A percentile compares a stretch with the other conserved stretches of the same genome.
phyloP scores from a whole-genome alignment of 2,329 filamentous ascomycete genomes.

The Hypoxylon sp. region DNA sequence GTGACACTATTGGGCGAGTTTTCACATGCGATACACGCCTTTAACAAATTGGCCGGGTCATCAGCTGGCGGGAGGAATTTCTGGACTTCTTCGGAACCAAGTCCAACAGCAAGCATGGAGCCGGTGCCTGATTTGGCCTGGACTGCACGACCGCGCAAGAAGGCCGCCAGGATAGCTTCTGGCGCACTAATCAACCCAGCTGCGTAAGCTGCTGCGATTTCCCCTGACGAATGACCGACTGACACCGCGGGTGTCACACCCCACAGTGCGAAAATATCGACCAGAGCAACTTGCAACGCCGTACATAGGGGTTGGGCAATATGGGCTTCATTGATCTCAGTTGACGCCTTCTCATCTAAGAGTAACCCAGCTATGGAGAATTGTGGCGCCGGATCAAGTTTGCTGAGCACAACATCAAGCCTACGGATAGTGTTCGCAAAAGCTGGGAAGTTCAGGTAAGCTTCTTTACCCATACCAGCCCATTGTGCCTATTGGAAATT shows the following conservation, averaged over 20 bases:
- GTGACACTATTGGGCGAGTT: conserved; percentile 62
- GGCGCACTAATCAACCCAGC: conserved; percentile 44
- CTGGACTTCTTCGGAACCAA: background rate
- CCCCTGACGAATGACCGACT: conserved; percentile 57
- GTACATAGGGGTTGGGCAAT: conserved; percentile 1
- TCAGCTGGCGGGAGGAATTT: background rate
- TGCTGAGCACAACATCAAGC: conserved; percentile 28
- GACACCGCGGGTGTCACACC: conserved; percentile 55
- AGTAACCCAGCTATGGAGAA: background rate
- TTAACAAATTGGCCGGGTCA: background rate
- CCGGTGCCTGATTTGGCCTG: background rate
- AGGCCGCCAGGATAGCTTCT: background rate
- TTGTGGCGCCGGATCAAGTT: background rate
- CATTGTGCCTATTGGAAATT: conserved; percentile 41
- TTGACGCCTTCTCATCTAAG: background rate
- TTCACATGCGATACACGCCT: conserved; percentile 57
- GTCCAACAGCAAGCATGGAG: background rate
- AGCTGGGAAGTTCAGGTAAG: conserved; percentile 14
- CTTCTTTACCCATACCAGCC: conserved; percentile 45
- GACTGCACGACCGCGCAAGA: background rate
- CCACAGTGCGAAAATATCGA: conserved; percentile 53
- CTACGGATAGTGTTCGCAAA: conserved; percentile 20
- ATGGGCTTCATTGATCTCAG: background rate
- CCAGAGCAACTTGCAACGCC: background rate
- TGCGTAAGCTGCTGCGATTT: conserved; percentile 63